A percentile compares a stretch with the other conserved stretches of the same genome.
Evolutionary conservation across 345 rosid genomes (phyloP).

Genomic region (Abelmoschus esculentus): DNA sequence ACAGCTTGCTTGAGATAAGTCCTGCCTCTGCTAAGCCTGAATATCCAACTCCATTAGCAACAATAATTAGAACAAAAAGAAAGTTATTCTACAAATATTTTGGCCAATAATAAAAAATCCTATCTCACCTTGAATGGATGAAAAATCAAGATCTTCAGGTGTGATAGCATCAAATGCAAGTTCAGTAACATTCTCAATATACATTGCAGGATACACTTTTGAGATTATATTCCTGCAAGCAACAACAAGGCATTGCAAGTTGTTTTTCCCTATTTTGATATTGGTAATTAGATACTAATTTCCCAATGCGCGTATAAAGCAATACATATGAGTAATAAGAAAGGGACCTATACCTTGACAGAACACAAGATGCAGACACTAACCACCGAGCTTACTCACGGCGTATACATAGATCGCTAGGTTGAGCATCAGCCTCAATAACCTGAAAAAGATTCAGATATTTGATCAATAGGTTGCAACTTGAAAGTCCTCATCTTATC

Average conservation of each 20-base stretch:
- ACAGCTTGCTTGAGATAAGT: slow-evolving; percentile 87
- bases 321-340: slow-evolving; percentile 14
- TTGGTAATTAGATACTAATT: slow-evolving; percentile 15
- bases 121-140: slow-evolving; percentile 77
- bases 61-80: not conserved
- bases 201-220: slow-evolving; percentile 86
- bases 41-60: slow-evolving; percentile 21
- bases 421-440: slow-evolving; percentile 67
- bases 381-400: slow-evolving; percentile 95
- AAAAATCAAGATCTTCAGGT: slow-evolving; percentile 84
- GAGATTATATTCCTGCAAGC: slow-evolving; percentile 59
- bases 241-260: slow-evolving; percentile 14
- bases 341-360: slow-evolving; percentile 53
- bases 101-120: not conserved
- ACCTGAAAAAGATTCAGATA: slow-evolving; percentile 41
- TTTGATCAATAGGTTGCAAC: slow-evolving; percentile 12
- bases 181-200: slow-evolving; percentile 79
- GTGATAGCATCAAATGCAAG: slow-evolving; percentile 86
- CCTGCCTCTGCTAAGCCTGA: slow-evolving; percentile 99
- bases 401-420: slow-evolving; percentile 74
- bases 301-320: slow-evolving; percentile 7
- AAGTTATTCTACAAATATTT: slow-evolving; percentile 1
- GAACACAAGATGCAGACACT: slow-evolving; percentile 69
- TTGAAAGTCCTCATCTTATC: slow-evolving; percentile 3
- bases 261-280: not conserved